Evolutionary conservation across 2,329 filamentous ascomycete genomes (phyloP), one percentile per base, ranked within the genome.

Genomic region (Fusarium transvaalense): DNA sequence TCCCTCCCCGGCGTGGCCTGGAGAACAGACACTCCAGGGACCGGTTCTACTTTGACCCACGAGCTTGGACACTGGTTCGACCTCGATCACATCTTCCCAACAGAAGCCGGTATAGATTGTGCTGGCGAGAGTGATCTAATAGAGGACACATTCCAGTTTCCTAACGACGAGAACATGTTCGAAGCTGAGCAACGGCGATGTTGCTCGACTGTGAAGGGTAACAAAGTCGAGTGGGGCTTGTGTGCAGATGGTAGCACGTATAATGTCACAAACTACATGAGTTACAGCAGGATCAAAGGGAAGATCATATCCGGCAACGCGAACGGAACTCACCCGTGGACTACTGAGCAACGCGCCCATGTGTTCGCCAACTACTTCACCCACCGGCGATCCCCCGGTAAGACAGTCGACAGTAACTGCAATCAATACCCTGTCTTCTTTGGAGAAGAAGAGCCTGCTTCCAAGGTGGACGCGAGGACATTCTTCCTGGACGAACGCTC

Each of bases 341-440:
- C 42, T 32, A 46, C 42, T 32, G 42, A 46, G 27, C 42, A 46
- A 32, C 42, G 42, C 10, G 27, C 27, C 42, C 27, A 46, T 46
- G 32, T 46, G 27, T 46, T 46, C 27, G 14, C 42, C 27, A 46
- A 15, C 42, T 46, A 46, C 42, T 46, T 46, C 27, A 46, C 42
- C 15, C 42, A 46, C 27, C 42, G 42, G 8, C 27, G 42, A 21
- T 21, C 42, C 27, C 6, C 27, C 14, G 19, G 19, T 32, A 32
- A 31, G n/a, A 32, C 23, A 32, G 42, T 46, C 15, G 17, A 46
- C 6, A 46, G 23, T 19, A 46, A 21, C 15, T 46, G 27, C 17
- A 46, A 32, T 17, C 14, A 32, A 32, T 46, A 46, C 42, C 42
- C 42, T 46, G 27, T 46, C 27, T 46, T 31, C 27, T 46, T 46